Evolutionary conservation across 1,139 yeast species (phyloP).

Genomic region (Pichia sp.): DNA sequence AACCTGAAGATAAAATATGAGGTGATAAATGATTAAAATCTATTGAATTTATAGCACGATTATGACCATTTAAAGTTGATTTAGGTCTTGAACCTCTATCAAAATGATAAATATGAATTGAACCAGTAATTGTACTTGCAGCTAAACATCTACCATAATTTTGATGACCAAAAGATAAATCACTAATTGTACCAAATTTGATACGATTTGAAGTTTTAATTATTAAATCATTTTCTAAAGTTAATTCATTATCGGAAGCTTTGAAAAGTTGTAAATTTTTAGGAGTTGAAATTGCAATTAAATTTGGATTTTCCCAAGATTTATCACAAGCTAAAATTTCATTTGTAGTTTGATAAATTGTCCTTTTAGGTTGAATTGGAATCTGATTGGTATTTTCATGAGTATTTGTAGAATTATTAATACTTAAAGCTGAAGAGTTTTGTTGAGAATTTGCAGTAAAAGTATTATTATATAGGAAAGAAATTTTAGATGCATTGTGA

Average conservation of each 20-base stretch:
- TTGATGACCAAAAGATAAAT: slow-evolving; percentile 41
- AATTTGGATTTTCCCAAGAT: slow-evolving; percentile 34
- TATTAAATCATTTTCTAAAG: slow-evolving; percentile 30
- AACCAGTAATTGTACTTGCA: slow-evolving; percentile 43
- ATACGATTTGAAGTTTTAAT: slow-evolving; percentile 27
- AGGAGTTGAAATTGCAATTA: slow-evolving; percentile 54
- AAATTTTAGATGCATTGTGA: slow-evolving; percentile 31
- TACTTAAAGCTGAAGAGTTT: too few relatives aligned
- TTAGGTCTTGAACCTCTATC: slow-evolving; percentile 37
- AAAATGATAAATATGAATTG: slow-evolving; percentile 42
- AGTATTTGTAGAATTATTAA: too few relatives aligned
- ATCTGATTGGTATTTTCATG: too few relatives aligned
- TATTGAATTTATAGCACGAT: slow-evolving; percentile 73
- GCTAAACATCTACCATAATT: slow-evolving; percentile 38
- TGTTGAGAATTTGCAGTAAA: neutral
- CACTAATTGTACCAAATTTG: slow-evolving; percentile 43
- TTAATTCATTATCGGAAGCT: slow-evolving; percentile 33
- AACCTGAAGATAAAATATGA: slow-evolving; percentile 65
- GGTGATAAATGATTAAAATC: slow-evolving; percentile 55
- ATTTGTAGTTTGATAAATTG: slow-evolving; percentile 23
- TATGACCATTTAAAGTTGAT: slow-evolving; percentile 57
- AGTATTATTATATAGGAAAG: slow-evolving; percentile 23
- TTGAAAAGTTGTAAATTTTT: slow-evolving; percentile 46
- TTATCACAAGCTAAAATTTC: slow-evolving; percentile 35
- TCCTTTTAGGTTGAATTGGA: slow-evolving; percentile 16